Percentiles rank a stretch among this genome's conserved stretches.
Conservation (phyloP, 345 rosid species). For the Hevea brasiliensis region DNA sequence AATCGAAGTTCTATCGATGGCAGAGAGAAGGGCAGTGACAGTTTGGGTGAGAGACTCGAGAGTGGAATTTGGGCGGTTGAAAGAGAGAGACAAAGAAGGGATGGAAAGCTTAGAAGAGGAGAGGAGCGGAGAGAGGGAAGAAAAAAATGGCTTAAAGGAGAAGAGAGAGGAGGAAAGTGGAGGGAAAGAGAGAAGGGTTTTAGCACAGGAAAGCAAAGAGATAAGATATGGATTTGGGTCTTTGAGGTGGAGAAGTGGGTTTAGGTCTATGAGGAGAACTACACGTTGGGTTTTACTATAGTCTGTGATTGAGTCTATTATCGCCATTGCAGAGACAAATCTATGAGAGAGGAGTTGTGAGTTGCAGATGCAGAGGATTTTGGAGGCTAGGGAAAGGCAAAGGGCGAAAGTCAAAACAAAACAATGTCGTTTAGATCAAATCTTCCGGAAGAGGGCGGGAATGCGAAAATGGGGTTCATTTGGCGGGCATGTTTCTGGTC, state of each 20-base stretch:
- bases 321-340: slow-evolving; percentile 31
- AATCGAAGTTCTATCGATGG: slow-evolving; percentile 9
- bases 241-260: slow-evolving; percentile 50
- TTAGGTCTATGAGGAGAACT: slow-evolving; percentile 71
- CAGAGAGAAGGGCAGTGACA: slow-evolving; percentile 19
- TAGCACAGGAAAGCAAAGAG: slow-evolving; percentile 52
- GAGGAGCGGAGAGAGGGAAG: slow-evolving; percentile 85
- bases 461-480: not conserved
- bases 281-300: slow-evolving; percentile 70
- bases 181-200: slow-evolving; percentile 57
- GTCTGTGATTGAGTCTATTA: slow-evolving; percentile 34
- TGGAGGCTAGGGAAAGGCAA: not conserved
- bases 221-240: slow-evolving; percentile 38
- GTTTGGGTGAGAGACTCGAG: slow-evolving; percentile 48
- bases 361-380: not conserved
- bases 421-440: not conserved
- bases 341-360: not conserved
- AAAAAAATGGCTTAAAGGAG: slow-evolving; percentile 77
- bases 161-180: slow-evolving; percentile 61
- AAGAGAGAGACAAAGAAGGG: slow-evolving; percentile 61
- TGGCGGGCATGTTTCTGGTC: slow-evolving; percentile 13
- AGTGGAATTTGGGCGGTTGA: slow-evolving; percentile 54
- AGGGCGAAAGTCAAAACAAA: not conserved
- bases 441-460: slow-evolving; percentile 9
- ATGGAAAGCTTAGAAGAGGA: slow-evolving; percentile 76